These are phyloP conservation scores for Phytophthora meadii DNA, from an alignment of 352 stramenopile genomes.

Conservation along the genomic window DNA sequence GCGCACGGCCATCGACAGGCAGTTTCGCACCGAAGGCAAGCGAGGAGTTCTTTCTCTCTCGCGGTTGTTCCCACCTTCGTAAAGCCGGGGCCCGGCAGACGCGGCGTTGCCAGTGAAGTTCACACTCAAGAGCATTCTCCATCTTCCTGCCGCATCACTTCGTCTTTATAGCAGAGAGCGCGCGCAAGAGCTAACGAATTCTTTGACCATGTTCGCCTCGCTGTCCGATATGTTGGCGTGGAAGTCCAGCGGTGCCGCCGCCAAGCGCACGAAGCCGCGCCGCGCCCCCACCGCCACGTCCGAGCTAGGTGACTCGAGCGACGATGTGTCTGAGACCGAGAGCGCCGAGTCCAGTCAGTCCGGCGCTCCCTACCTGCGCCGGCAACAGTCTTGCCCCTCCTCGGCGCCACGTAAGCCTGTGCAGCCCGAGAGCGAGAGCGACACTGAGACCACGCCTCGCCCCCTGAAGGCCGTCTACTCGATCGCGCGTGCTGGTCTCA, in stretches of 20 bases:
- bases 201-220: constrained; percentile 36
- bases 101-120: constrained; percentile 11
- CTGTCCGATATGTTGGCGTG: constrained; percentile 46
- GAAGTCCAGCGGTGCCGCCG: constrained; percentile 27
- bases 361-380: constrained; percentile 19
- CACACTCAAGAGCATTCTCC: constrained; percentile 25
- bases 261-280: constrained; percentile 21
- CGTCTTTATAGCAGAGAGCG: constrained; percentile 22
- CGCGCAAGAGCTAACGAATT: neutral
- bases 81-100: constrained; percentile 30
- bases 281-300: constrained; percentile 53
- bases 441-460: constrained; percentile 22
- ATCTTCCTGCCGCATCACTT: constrained; percentile 34
- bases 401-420: constrained; percentile 25
- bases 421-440: constrained; percentile 37
- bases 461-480: constrained; percentile 57
- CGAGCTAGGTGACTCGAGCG: constrained; percentile 43
- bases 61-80: constrained; percentile 39
- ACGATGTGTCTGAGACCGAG: constrained; percentile 70
- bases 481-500: constrained; percentile 56
- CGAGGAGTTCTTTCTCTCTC: constrained; percentile 19
- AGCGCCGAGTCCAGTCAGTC: constrained; percentile 49
- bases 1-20: constrained; percentile 7
- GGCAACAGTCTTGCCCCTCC: constrained; percentile 39
- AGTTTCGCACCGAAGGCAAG: constrained; percentile 20